Percentiles rank a stretch among this genome's conserved stretches.
Conservation (phyloP, 768 basidiomycete genomes). For the Rhodotorula paludigena region DNA sequence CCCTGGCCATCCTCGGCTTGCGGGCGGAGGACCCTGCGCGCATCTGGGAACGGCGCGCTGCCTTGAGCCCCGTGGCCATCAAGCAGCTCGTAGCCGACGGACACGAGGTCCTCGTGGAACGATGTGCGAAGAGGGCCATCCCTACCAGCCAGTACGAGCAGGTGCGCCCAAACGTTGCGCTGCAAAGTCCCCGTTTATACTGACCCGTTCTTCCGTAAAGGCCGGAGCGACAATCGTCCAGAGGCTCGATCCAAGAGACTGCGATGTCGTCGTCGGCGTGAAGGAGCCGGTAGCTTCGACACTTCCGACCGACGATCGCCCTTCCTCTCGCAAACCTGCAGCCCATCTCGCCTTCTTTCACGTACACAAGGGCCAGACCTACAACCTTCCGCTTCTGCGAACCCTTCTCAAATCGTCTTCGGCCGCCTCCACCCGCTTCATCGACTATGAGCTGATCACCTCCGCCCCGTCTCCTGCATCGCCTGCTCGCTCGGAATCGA, state of each 20-base stretch:
- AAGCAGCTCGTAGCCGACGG: conserved; percentile 58
- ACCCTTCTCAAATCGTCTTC: conserved; percentile 42
- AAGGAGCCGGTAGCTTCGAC: conserved; percentile 69
- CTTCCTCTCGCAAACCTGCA: background rate
- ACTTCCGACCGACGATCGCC: background rate
- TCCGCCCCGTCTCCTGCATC: conserved; percentile 51
- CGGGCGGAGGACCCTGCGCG: conserved; percentile 72
- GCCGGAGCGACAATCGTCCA: conserved; percentile 68
- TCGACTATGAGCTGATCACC: conserved; percentile 82
- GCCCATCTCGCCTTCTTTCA: conserved; percentile 82
- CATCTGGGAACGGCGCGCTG: conserved; percentile 81
- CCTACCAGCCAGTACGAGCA: conserved; percentile 59
- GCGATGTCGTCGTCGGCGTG: conserved; percentile 74
- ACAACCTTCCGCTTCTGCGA: conserved; percentile 74
- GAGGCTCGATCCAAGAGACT: conserved; percentile 54
- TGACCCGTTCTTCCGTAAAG: conserved; percentile 48
- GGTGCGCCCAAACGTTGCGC: conserved; percentile 49
- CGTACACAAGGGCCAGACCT: conserved; percentile 58
- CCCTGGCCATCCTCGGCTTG: conserved; percentile 51
- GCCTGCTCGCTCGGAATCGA: background rate
- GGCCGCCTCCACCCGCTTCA: conserved; percentile 49
- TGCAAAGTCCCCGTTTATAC: background rate
- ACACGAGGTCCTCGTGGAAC: conserved; percentile 67
- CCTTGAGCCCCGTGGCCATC: conserved; percentile 73
- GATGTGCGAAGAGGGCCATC: conserved; percentile 71